These are phyloP conservation scores for Eragrostis tef DNA, from an alignment of 202 grass and related monocot genomes.

Conservation along the genomic window DNA sequence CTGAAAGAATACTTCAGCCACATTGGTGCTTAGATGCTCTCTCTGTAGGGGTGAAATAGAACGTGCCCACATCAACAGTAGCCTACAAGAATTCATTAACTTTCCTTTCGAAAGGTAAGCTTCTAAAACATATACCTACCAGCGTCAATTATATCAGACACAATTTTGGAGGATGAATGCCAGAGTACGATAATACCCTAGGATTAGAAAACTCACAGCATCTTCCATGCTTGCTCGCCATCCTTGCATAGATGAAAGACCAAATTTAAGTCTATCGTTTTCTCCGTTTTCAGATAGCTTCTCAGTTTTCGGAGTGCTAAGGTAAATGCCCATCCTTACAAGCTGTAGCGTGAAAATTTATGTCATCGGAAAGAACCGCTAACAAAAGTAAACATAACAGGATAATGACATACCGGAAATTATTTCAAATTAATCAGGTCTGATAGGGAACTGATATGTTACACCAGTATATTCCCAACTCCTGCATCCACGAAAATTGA, in stretches of 20 bases:
- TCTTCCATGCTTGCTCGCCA: slow-evolving; percentile 97
- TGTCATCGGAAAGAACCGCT: neutral
- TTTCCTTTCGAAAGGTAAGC: slow-evolving; percentile 2
- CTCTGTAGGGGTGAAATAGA: slow-evolving; percentile 5
- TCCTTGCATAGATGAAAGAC: slow-evolving; percentile 96
- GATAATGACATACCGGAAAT: slow-evolving; percentile 36
- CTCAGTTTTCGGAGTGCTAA: slow-evolving; percentile 86
- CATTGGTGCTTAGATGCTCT: neutral
- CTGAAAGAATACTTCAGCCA: neutral
- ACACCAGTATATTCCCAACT: neutral
- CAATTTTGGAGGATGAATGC: slow-evolving; percentile 16
- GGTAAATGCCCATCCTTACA: slow-evolving; percentile 83
- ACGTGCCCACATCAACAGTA: neutral
- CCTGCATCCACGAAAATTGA: slow-evolving; percentile 13
- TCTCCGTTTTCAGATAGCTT: slow-evolving; percentile 77
- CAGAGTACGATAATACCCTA: slow-evolving; percentile 19
- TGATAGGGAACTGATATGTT: slow-evolving; percentile 15
- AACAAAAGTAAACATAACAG: slow-evolving; percentile 31
- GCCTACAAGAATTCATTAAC: neutral
- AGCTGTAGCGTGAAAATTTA: slow-evolving; percentile 28
- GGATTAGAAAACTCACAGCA: slow-evolving; percentile 71
- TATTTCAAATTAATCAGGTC: slow-evolving; percentile 15
- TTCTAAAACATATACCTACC: slow-evolving; percentile 20
- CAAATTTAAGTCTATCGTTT: slow-evolving; percentile 71
- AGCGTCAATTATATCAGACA: neutral